phyloP scores from a whole-genome alignment of 75 land plant genomes.

The Picea sitchensis region DNA sequence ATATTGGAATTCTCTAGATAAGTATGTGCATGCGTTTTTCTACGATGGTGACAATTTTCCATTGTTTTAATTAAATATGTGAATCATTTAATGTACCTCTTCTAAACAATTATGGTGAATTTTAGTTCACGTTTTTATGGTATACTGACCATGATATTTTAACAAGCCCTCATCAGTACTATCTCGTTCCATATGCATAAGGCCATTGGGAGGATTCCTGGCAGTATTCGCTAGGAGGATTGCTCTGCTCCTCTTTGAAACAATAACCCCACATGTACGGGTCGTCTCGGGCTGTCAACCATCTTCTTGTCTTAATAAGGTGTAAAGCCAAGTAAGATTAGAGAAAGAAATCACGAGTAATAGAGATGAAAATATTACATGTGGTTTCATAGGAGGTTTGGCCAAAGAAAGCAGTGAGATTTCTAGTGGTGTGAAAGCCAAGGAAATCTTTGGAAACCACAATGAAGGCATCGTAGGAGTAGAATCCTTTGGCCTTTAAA shows the following conservation, averaged over 20 bases:
- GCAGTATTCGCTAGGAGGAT: not conserved
- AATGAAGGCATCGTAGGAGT: conserved; percentile 20
- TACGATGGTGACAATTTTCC: too few relatives aligned
- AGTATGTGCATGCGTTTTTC: too few relatives aligned
- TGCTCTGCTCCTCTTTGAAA: not conserved
- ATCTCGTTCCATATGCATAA: not conserved
- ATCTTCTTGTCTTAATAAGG: too few relatives aligned
- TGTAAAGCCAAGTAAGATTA: too few relatives aligned
- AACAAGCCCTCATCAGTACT: not conserved
- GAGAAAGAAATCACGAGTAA: too few relatives aligned
- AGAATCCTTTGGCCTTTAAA: not conserved
- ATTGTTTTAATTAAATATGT: too few relatives aligned
- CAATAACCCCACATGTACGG: not conserved
- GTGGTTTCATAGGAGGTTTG: conserved; percentile 1
- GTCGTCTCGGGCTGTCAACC: too few relatives aligned
- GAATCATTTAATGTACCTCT: too few relatives aligned
- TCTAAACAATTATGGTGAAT: too few relatives aligned
- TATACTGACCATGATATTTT: not conserved
- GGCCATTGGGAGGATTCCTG: not conserved
- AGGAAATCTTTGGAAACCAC: conserved; percentile 7
- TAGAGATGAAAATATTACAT: not conserved
- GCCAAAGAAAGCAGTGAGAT: conserved; percentile 30
- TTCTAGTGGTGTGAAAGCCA: conserved; percentile 19
- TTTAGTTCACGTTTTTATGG: too few relatives aligned
- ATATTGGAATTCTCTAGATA: too few relatives aligned